Evolutionary conservation across 179 eudicot species (phyloP).

Genomic region (Actinidia polygama): DNA sequence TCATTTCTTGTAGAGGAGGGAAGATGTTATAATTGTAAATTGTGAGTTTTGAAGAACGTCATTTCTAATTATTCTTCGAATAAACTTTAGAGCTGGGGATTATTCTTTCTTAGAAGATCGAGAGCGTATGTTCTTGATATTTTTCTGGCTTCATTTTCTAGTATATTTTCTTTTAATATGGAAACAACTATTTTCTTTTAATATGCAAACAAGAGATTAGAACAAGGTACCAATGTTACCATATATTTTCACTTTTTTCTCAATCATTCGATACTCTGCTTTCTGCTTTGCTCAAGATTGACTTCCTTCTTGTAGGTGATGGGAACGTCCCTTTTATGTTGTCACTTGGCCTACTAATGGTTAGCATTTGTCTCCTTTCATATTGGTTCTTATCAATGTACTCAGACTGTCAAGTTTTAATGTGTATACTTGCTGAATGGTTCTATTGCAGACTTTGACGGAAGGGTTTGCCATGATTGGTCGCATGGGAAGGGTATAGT

Average conservation of each 20-base stretch:
- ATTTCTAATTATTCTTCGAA: neutral
- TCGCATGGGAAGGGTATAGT: slow-evolving; percentile 78
- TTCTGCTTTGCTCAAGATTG: slow-evolving; percentile 1
- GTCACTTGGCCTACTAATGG: slow-evolving; percentile 92
- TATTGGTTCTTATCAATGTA: slow-evolving; percentile 1
- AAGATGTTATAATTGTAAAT: neutral
- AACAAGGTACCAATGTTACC: neutral
- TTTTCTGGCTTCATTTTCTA: neutral
- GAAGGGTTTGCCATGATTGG: slow-evolving; percentile 99
- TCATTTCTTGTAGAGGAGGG: slow-evolving; percentile 18
- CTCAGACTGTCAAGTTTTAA: neutral
- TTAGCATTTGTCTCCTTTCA: slow-evolving; percentile 36
- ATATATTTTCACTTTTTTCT: neutral
- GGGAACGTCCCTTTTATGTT: slow-evolving; percentile 85
- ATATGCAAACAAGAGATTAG: neutral
- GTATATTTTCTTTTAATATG: neutral
- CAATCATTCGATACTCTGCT: neutral
- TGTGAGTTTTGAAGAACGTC: neutral
- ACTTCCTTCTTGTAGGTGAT: slow-evolving; percentile 63
- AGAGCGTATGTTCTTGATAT: neutral
- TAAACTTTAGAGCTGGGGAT: neutral
- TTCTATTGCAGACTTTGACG: slow-evolving; percentile 72
- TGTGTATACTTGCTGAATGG: slow-evolving; percentile 14
- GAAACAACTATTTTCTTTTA: neutral
- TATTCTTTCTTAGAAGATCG: neutral